phyloP scores from a whole-genome alignment of 2,329 filamentous ascomycete genomes.

The Aspergillus flavus region DNA sequence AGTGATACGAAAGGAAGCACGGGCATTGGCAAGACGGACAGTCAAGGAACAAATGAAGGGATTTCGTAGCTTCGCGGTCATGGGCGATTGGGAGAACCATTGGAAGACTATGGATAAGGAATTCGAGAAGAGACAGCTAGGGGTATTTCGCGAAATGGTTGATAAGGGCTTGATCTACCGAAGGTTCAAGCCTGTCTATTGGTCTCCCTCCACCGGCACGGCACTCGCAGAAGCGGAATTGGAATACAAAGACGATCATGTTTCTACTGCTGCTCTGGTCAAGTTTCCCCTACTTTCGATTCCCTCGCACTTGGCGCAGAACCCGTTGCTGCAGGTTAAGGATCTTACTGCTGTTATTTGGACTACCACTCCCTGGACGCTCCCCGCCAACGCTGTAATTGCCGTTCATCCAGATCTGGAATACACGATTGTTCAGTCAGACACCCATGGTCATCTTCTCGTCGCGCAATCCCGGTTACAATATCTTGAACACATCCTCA shows the following conservation, averaged over 20 bases:
- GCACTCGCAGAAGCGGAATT: constrained; percentile 67
- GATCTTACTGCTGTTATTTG: constrained; percentile 83
- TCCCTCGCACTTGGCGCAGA: constrained; percentile 47
- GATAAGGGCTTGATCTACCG: constrained; percentile 63
- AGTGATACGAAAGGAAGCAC: constrained; percentile 57
- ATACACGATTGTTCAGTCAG: constrained; percentile 68
- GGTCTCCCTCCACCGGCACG: constrained; percentile 66
- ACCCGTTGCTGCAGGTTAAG: constrained; percentile 46
- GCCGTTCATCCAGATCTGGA: constrained; percentile 74
- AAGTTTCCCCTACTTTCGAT: constrained; percentile 68
- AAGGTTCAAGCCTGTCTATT: constrained; percentile 65
- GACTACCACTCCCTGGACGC: constrained; percentile 98
- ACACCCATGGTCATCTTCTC: constrained; percentile 63
- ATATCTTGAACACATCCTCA: constrained; percentile 54
- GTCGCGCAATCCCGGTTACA: constrained; percentile 72
- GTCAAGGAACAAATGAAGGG: constrained; percentile 62
- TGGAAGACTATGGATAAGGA: constrained; percentile 65
- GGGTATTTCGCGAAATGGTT: constrained; percentile 64
- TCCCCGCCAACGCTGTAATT: constrained; percentile 90
- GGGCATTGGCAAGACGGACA: constrained; percentile 57
- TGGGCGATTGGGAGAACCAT: constrained; percentile 65
- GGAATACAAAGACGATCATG: constrained; percentile 65
- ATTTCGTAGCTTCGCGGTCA: constrained; percentile 63
- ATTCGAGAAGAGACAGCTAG: constrained; percentile 63
- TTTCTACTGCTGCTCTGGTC: constrained; percentile 66